A percentile compares a stretch with the other conserved stretches of the same genome.
These are phyloP conservation scores for Meripilus lineatus DNA, from an alignment of 1,284 basidiomycete genomes.

Conservation along the genomic window DNA sequence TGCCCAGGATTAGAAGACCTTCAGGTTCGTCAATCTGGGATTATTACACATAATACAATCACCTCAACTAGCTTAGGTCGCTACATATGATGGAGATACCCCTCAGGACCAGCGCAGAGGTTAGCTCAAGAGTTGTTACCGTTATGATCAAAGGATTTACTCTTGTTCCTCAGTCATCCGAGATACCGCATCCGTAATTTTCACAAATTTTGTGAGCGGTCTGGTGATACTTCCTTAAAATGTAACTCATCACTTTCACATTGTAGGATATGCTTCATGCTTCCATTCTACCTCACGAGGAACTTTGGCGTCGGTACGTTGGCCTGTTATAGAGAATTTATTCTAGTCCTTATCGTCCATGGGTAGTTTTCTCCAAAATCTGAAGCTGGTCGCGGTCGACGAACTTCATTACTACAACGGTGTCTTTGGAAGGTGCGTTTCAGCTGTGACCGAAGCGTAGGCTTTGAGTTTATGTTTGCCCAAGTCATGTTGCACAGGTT, in stretches of 20 bases:
- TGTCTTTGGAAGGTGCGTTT: constrained; percentile 60
- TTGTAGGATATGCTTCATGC: constrained; percentile 83
- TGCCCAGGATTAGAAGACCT: constrained; percentile 63
- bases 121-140: constrained; percentile 22
- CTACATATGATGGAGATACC: constrained; percentile 90
- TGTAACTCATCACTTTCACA: constrained; percentile 1
- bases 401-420: constrained; percentile 81
- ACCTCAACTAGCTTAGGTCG: too few species aligned
- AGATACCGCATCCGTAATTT: constrained; percentile 62
- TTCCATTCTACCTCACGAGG: constrained; percentile 82
- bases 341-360: background rate
- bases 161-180: constrained; percentile 62
- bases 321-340: constrained; percentile 5
- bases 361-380: constrained; percentile 62
- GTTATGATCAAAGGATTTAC: too few species aligned
- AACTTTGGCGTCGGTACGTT: constrained; percentile 71
- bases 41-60: too few species aligned
- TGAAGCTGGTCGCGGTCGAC: constrained; percentile 81
- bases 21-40: too few species aligned
- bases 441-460: background rate
- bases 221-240: constrained; percentile 16
- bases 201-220: constrained; percentile 70
- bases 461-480: too few species aligned
- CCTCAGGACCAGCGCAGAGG: constrained; percentile 59
- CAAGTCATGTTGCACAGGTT: constrained; percentile 77